Base-by-base conservation (phyloP, 768 basidiomycete species). In the Lactarius indigo region DNA sequence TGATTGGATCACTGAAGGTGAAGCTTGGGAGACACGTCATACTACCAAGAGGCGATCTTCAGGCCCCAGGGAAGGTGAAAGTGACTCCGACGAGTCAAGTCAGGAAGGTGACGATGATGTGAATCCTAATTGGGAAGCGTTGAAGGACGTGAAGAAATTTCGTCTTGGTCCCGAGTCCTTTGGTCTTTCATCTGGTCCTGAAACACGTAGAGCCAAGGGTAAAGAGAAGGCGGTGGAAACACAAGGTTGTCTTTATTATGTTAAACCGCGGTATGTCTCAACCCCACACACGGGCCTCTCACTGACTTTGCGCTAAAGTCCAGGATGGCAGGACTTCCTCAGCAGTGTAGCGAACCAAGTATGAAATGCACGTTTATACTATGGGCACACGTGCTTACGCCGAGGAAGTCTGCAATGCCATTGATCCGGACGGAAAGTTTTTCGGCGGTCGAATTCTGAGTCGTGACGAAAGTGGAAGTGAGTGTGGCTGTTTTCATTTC, bases 341-440 rank as follows among this genome's bases (percentile, higher is more conserved):
- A 78, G 79, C 67, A 81, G 82, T 55, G 84, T 90, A 70, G 84
- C 91, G 41, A 79, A 79, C 80, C 59, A 88, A 91, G 73, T 99
- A 96, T 77, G 96, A 98, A 79, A 94, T 98, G 94, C 97, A 98
- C 76, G 96, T 99, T 57, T 99, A 99, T 78, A 99, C 96, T 28
- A 98, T 98, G 96, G 97, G 97, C 63, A 98, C 96, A 30, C 87
- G 97, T 55, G 90, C 94, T 55, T 99, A 98, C 77, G 97, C 97
- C 42, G 92, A 95, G 76, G 86, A 94, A 76, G 96, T 98, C 23
- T 97, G 95, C 76, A 85, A 89, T 57, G 90, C 93, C 31, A 93
- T 99, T 73, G 97, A 99, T 79, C 93, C 96, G 17, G 86, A 89
- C 59, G 87, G 87, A 5, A 87, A 82, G 76, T 81, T 90, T 70